Conservation (phyloP, 2,329 filamentous ascomycete species). For the Westerdykella sp. region DNA sequence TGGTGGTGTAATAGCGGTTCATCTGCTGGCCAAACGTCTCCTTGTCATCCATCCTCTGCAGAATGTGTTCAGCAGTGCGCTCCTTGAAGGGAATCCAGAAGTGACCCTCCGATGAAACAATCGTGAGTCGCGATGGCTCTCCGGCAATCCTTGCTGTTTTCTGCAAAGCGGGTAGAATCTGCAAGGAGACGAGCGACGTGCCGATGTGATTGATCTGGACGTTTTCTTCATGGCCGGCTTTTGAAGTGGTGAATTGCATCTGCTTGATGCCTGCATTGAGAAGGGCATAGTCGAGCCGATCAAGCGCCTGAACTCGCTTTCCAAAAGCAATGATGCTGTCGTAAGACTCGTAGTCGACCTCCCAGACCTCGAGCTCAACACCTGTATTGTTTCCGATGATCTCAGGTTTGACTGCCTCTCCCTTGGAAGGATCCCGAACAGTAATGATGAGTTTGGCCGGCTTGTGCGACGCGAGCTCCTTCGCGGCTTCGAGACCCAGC, state of each 20-base stretch:
- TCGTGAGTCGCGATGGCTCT: conserved; percentile 38
- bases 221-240: conserved; percentile 46
- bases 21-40: conserved; percentile 7
- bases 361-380: conserved; percentile 37
- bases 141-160: conserved; percentile 24
- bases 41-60: conserved; percentile 11
- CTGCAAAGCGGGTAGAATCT: conserved; percentile 39
- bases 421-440: conserved; percentile 41
- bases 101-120: conserved; percentile 39
- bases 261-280: conserved; percentile 37
- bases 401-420: conserved; percentile 36
- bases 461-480: conserved; percentile 42
- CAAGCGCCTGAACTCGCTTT: conserved; percentile 30
- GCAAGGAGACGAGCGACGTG: conserved; percentile 10
- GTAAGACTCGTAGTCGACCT: conserved; percentile 44
- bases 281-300: conserved; percentile 41
- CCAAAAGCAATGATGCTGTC: conserved; percentile 42
- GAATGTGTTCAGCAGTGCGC: conserved; percentile 7
- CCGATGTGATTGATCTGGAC: conserved; percentile 16
- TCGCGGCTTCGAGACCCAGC: conserved; percentile 46
- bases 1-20: conserved; percentile 14
- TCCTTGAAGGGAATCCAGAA: conserved; percentile 18
- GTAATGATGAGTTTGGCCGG: conserved; percentile 43
- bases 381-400: conserved; percentile 28
- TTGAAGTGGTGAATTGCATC: conserved; percentile 30